A percentile compares a stretch with the other conserved stretches of the same genome.
Evolutionary conservation across 164 flowering plant genomes (phyloP).

Genomic region (Umbellularia californica): DNA sequence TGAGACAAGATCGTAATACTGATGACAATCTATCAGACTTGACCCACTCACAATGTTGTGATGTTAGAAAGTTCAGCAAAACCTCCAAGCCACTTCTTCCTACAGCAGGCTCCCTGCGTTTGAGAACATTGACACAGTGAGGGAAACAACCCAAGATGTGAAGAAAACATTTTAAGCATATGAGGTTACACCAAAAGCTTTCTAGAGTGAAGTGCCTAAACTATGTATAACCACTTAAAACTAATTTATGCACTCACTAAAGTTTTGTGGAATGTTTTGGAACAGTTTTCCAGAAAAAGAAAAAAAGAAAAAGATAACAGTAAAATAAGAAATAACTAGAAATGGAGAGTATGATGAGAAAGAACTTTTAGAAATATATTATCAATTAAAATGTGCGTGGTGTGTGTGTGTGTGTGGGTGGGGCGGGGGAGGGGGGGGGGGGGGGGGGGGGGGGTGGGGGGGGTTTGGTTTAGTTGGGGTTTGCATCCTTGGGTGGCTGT

Average conservation of each 20-base stretch:
- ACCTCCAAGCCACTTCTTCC: conserved; percentile 71
- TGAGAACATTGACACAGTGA: conserved; percentile 2
- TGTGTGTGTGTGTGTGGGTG: too few relatives aligned
- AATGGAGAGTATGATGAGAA: background rate
- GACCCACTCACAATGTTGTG: conserved; percentile 51
- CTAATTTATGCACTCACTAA: background rate
- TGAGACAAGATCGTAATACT: conserved; percentile 51
- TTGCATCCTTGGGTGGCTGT: too few relatives aligned
- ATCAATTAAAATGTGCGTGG: too few relatives aligned
- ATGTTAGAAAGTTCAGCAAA: conserved; percentile 56
- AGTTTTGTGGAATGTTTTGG: background rate
- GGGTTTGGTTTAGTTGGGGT: too few relatives aligned
- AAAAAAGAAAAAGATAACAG: too few relatives aligned
- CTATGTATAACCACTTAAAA: background rate
- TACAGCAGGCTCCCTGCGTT: conserved; percentile 42
- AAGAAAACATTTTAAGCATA: background rate
- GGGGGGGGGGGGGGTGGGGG: too few relatives aligned
- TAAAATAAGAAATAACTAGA: background rate
- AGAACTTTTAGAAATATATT: background rate
- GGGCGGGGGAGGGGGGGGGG: too few relatives aligned
- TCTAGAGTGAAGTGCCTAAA: background rate
- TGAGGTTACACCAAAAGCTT: background rate
- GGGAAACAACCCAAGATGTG: background rate
- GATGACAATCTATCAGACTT: conserved; percentile 39
- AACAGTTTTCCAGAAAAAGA: too few relatives aligned